These are phyloP conservation scores for Thraustochytrium striatum DNA, from an alignment of 352 stramenopile genomes.

Conservation along the genomic window DNA sequence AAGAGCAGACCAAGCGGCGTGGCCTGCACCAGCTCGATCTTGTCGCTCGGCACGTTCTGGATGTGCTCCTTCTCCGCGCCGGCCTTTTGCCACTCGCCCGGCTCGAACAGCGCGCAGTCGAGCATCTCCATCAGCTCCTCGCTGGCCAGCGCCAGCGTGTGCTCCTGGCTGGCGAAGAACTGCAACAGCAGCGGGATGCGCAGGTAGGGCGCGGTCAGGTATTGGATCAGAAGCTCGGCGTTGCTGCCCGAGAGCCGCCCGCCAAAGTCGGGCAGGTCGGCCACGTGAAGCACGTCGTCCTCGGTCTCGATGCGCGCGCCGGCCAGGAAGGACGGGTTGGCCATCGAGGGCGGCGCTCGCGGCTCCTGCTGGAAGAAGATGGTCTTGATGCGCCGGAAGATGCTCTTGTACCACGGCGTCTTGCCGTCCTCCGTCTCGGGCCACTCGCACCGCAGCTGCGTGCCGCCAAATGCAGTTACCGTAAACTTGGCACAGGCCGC, in stretches of 20 bases:
- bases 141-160: slow-evolving; percentile 80
- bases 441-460: slow-evolving; percentile 39
- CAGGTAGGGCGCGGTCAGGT: slow-evolving; percentile 82
- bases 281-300: slow-evolving; percentile 77
- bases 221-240: slow-evolving; percentile 79
- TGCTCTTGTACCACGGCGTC: slow-evolving; percentile 57
- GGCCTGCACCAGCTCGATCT: slow-evolving; percentile 64
- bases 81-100: slow-evolving; percentile 68
- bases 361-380: slow-evolving; percentile 61
- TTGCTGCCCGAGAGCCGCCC: slow-evolving; percentile 73
- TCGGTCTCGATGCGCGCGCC: slow-evolving; percentile 70
- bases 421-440: slow-evolving; percentile 43
- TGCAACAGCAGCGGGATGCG: slow-evolving; percentile 75
- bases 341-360: slow-evolving; percentile 56
- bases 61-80: slow-evolving; percentile 9
- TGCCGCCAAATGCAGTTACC: slow-evolving; percentile 63
- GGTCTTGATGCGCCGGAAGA: slow-evolving; percentile 64
- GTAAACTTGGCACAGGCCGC: slow-evolving; percentile 56
- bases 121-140: slow-evolving; percentile 73
- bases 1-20: slow-evolving; percentile 80
- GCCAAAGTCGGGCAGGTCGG: slow-evolving; percentile 71
- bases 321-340: slow-evolving; percentile 60
- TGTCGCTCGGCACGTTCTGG: slow-evolving; percentile 9
- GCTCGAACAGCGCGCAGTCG: slow-evolving; percentile 78
- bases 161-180: slow-evolving; percentile 79